Conservation (phyloP, 805 yeast species). For the Pichia ethanolica region DNA sequence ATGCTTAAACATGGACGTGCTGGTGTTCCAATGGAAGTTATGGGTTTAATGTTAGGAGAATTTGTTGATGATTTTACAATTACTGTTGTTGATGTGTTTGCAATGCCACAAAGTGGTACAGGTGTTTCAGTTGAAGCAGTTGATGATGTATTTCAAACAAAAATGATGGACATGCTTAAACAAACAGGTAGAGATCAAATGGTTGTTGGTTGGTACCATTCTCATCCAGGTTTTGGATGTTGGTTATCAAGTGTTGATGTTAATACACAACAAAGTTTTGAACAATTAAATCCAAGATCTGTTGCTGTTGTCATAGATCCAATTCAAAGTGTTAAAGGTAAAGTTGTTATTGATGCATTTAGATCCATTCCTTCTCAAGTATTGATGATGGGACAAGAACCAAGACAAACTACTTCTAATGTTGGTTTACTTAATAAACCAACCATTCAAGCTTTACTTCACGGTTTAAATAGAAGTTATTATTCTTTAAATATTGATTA, state of each 20-base stretch:
- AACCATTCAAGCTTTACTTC: constrained; percentile 91
- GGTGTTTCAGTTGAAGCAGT: constrained; percentile 99
- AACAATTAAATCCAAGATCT: constrained; percentile 89
- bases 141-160: constrained; percentile 96
- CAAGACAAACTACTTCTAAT: constrained; percentile 94
- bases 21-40: constrained; percentile 71
- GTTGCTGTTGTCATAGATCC: constrained; percentile 99
- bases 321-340: constrained; percentile 96
- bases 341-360: constrained; percentile 97
- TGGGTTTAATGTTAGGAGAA: constrained; percentile 98
- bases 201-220: constrained; percentile 99
- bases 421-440: constrained; percentile 94
- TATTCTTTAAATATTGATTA: constrained; percentile 93
- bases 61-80: constrained; percentile 96
- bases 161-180: constrained; percentile 98
- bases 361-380: constrained; percentile 84
- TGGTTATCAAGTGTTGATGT: constrained; percentile 98
- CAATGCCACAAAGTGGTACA: constrained; percentile 97
- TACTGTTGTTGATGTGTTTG: constrained; percentile 95
- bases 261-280: constrained; percentile 95
- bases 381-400: constrained; percentile 93
- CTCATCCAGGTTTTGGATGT: constrained; percentile 99
- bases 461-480: constrained; percentile 94
- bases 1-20: constrained; percentile 98
- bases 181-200: constrained; percentile 99